Evolutionary conservation across 306 rosid species (phyloP).

Genomic region (Vigna hirtella): DNA sequence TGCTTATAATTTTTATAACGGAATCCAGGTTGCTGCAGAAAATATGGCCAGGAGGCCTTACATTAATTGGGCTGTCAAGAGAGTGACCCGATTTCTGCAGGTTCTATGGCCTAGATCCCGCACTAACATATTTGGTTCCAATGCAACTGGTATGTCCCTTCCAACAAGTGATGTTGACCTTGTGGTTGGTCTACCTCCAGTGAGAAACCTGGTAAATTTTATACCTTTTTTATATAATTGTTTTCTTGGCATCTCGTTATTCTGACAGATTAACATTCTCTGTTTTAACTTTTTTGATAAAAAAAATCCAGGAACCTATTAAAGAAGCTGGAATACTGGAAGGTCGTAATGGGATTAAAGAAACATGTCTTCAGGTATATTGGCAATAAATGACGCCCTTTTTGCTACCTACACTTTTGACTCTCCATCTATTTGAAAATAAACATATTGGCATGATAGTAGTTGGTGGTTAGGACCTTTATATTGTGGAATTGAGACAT

Average conservation of each 20-base stretch:
- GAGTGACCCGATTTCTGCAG: constrained; percentile 90
- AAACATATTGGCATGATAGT: background rate
- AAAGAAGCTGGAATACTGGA: constrained; percentile 99
- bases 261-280: constrained; percentile 25
- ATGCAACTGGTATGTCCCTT: constrained; percentile 91
- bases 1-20: constrained; percentile 44
- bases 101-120: constrained; percentile 98
- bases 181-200: constrained; percentile 94
- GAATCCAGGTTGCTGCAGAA: constrained; percentile 77
- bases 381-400: constrained; percentile 13
- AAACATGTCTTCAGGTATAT: constrained; percentile 96
- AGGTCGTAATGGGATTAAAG: constrained; percentile 98
- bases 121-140: constrained; percentile 90
- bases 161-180: constrained; percentile 99
- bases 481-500: background rate
- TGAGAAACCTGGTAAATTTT: constrained; percentile 84
- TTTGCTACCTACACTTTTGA: constrained; percentile 21
- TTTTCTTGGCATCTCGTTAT: constrained; percentile 23
- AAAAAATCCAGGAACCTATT: constrained; percentile 81
- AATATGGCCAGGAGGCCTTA: constrained; percentile 86
- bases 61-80: constrained; percentile 96
- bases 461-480: constrained; percentile 9
- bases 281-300: constrained; percentile 15
- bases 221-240: constrained; percentile 7
- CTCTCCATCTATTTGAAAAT: constrained; percentile 4